Evolutionary conservation across 2,329 filamentous ascomycete genomes (phyloP).

Genomic region (Microthyrium microscopicum): DNA sequence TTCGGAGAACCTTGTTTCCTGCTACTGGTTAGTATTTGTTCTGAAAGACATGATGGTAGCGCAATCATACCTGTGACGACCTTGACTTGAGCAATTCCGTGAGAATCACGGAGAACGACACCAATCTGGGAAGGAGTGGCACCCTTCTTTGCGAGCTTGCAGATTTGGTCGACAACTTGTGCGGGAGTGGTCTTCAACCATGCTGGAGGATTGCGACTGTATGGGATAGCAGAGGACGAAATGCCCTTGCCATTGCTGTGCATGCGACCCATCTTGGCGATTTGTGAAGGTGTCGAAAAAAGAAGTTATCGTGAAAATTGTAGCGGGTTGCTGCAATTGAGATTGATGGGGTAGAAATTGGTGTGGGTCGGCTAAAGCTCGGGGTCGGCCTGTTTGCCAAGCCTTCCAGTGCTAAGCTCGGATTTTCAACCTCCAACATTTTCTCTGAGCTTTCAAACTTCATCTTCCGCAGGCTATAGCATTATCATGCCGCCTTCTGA

Average conservation of each 20-base stretch:
- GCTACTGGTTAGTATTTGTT: conserved; percentile 22
- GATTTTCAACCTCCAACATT: no score
- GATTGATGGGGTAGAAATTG: not conserved
- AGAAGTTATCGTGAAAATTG: not conserved
- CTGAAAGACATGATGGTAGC: conserved; percentile 5
- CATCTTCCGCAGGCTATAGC: no score
- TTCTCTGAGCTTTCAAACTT: no score
- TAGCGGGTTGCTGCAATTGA: no score
- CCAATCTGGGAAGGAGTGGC: conserved; percentile 97
- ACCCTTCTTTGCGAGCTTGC: conserved; percentile 97
- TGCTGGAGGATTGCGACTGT: conserved; percentile 50
- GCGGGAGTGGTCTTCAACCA: conserved; percentile 99
- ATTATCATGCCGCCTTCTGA: no score
- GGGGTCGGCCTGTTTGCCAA: not conserved
- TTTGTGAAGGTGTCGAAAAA: conserved; percentile 1
- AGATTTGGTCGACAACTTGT: conserved; percentile 97
- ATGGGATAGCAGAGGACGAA: conserved; percentile 28
- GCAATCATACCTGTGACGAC: conserved; percentile 69
- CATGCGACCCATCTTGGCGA: conserved; percentile 77
- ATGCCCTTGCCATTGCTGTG: conserved; percentile 99
- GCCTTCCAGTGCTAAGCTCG: no score
- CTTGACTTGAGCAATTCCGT: conserved; percentile 97
- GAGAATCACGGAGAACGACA: conserved; percentile 94
- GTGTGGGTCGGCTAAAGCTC: not conserved
- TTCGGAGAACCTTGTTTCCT: conserved; percentile 99